A percentile compares a stretch with the other conserved stretches of the same genome.
phyloP scores from a whole-genome alignment of 2,329 filamentous ascomycete species.

The Xylaria sp. region DNA sequence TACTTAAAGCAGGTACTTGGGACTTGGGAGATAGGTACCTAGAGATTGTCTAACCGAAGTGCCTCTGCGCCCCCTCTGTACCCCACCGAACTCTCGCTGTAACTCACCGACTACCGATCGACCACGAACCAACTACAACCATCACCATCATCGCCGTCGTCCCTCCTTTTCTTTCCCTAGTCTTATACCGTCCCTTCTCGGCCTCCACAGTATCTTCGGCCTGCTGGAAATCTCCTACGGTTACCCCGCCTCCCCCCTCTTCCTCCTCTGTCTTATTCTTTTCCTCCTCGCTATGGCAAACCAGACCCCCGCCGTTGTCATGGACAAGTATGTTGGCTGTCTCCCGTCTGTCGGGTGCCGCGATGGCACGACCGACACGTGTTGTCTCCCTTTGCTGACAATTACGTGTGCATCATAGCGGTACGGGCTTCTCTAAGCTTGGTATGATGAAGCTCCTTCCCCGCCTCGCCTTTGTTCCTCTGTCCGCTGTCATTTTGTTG shows the following conservation, averaged over 20 bases:
- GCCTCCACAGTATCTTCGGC: not conserved
- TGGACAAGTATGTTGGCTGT: slow-evolving; percentile 92
- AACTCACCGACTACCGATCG: slow-evolving; percentile 18
- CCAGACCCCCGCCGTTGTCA: slow-evolving; percentile 99
- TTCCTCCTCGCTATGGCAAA: slow-evolving; percentile 77
- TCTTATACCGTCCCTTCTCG: not conserved
- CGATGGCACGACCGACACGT: slow-evolving; percentile 30
- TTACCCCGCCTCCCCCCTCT: not conserved
- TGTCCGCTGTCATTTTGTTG: not conserved
- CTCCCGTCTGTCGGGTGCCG: slow-evolving; percentile 49
- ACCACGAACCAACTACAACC: slow-evolving; percentile 10
- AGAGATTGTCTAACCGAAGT: not conserved
- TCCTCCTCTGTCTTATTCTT: slow-evolving; percentile 14
- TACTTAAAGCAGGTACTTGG: too few relatives aligned
- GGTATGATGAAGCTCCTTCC: slow-evolving; percentile 66
- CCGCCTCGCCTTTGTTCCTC: slow-evolving; percentile 6
- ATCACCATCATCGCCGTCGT: slow-evolving; percentile 28
- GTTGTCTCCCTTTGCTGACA: slow-evolving; percentile 52
- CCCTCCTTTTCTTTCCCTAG: slow-evolving; percentile 3
- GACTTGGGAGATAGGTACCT: not conserved
- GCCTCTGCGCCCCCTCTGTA: not conserved
- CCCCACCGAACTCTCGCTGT: slow-evolving; percentile 10
- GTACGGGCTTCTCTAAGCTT: slow-evolving; percentile 99
- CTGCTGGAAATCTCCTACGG: not conserved
- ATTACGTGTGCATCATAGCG: slow-evolving; percentile 67